Base-by-base conservation (phyloP, 352 stramenopile genomes). In the Phytophthora europaea region DNA sequence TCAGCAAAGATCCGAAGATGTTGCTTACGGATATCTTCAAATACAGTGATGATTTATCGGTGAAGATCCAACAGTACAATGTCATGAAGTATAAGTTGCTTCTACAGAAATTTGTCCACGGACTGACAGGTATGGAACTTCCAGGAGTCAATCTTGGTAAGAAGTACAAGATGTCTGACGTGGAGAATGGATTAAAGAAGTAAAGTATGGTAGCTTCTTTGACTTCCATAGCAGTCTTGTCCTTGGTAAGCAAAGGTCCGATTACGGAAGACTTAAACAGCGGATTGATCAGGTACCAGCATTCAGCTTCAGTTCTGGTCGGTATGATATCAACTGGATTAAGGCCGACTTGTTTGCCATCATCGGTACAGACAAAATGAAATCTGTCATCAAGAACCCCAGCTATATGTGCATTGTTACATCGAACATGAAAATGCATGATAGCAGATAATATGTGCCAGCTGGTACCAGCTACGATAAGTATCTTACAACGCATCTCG, bases 341-440 rank as follows among this genome's bases (percentile, higher is more conserved):
- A 80, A 82, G 56, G 75, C 75, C 1, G 59, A 77, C 61, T 57
- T 80, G 1, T 80, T 78, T 48, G 31, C 63, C 20, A 52, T 72
- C 12, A 50, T 76, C 9, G 55, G 53, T 34, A 50, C 40, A 9
- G 45, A 72, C 0, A 72, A 57, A 3, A 67, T 76, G 31, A 50
- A 67, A 54, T 68, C 59, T 20, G 57, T 69, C 28, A 78, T 78
- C 33, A 82, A 78, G 38, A 82, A 77, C 28, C 72, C 61, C 9
- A 53, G 26, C 18, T 78, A 78, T 56, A 23, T 59, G 53, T 59
- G 53, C 53, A 48, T 47, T 59, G 31, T 31, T 31, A 48, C 53
- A 31, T 59, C 53, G 28, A 23, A 59, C 53, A 59, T 59, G 28
- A 59, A 59, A 47, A 59, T 55, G 53, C 31, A 48, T 12, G 53